Base-by-base conservation (phyloP, 768 basidiomycete species). In the Xerocomus potaroensis region DNA sequence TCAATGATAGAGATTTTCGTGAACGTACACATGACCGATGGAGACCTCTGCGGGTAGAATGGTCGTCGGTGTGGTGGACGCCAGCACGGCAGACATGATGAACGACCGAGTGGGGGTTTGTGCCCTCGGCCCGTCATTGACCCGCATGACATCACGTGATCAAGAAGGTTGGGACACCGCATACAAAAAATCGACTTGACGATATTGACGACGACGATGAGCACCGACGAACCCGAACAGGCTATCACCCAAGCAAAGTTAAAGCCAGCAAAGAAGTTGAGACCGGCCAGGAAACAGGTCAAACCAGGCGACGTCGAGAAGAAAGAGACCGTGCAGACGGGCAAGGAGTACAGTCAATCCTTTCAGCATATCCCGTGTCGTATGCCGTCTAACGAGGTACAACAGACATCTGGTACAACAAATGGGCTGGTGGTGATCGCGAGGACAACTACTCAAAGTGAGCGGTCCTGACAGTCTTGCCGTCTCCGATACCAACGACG, bases 381-480 rank as follows among this genome's bases (percentile, higher is more conserved):
- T n/a, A 26, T 14, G 8, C 41, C 37, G 8, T 30, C 51, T 61
- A 27, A 56, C 37, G 19, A 15, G 5, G 24, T 41, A 56, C 43
- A 27, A 53, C 49, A 88, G 89, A 99, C 68, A 88, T 95, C 42
- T 99, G 96, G 95, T 98, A 95, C 65, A 93, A 97, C 69, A 95
- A 96, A 71, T 98, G 95, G 95, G 96, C 96, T n/a, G 96, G 96
- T 44, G 96, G 95, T 46, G 96, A 99, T 65, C 81, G 91, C 24
- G 96, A 97, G 66, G 95, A 99, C 64, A 87, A 81, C 48, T 92
- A 97, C 64, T 94, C 93, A 29, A 95, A 92, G 93, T 92, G 54
- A 48, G 85, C 73, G 12, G 27, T 8, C 0, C 21, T 3, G 3
- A 18, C 23, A 5, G 11, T 43, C n/a, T n/a, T 30, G 18, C 14